Evolutionary conservation across 495 filamentous ascomycete species (phyloP).

Genomic region (Neurospora sp.): DNA sequence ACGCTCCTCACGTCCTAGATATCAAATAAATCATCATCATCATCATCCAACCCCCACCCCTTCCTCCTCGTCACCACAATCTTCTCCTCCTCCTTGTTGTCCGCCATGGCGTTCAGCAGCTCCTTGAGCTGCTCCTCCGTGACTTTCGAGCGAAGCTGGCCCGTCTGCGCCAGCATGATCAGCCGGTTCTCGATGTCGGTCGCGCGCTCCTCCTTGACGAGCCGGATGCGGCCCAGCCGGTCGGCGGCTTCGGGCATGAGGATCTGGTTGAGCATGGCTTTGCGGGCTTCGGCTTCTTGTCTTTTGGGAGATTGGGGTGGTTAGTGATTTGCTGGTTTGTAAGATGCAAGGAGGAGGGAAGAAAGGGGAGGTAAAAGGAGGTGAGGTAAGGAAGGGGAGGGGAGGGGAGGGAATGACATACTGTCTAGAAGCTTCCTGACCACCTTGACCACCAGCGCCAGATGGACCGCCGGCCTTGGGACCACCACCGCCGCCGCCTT

Average conservation of each 20-base stretch:
- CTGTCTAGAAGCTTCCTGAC: conserved; percentile 55
- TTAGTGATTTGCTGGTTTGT: not conserved
- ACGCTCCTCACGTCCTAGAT: not conserved
- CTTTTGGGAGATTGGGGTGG: not conserved
- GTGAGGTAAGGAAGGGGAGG: not conserved
- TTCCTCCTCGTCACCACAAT: conserved; percentile 79
- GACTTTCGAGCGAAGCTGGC: conserved; percentile 78
- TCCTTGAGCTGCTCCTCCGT: conserved; percentile 92
- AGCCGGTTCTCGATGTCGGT: conserved; percentile 84
- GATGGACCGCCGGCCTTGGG: conserved; percentile 30
- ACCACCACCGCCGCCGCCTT: conserved; percentile 31
- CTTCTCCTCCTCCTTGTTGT: conserved; percentile 60
- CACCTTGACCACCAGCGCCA: conserved; percentile 37
- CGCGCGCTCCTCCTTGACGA: conserved; percentile 90
- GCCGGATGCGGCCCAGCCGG: conserved; percentile 83
- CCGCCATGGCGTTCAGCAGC: conserved; percentile 69
- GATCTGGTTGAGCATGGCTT: conserved; percentile 78
- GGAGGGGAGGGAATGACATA: conserved; percentile 16
- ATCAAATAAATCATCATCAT: conserved; percentile 77
- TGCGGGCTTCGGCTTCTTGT: conserved; percentile 52
- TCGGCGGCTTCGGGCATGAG: conserved; percentile 89
- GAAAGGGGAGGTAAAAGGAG: not conserved
- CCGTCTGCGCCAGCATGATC: conserved; percentile 78
- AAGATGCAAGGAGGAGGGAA: not conserved
- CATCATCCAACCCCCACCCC: conserved; percentile 73